Evolutionary conservation across 1,284 basidiomycete species (phyloP), one percentile per base, ranked within the genome.

Genomic region (Ganoderma boninense): DNA sequence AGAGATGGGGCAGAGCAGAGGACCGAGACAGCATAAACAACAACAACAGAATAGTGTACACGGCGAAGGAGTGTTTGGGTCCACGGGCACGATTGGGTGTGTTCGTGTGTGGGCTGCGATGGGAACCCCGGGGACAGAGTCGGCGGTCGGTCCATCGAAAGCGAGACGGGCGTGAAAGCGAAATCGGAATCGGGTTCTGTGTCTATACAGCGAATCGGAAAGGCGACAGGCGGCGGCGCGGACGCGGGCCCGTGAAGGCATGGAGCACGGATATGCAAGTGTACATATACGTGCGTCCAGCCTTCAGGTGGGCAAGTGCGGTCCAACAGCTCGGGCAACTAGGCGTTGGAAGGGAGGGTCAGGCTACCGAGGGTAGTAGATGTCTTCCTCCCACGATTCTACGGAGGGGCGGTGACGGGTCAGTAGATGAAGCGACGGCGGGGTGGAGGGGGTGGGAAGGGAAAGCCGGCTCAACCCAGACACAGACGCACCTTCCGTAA

Each of bases 401-500:
- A 72, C 49, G 62, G 64, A 65, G n/a, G 40, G 35, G 46, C 44
- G 18, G 26, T 59, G 42, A 52, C 29, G 46, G 35, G 56, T 66
- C 52, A 66, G 65, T 46, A 3, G 43, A 32, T 52, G 46, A 44
- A 52, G 59, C 1, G 56, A 32, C 23, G 49, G 40, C 54, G 23
- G 38, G 57, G 64, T 20, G 42, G 23, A 52, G 65, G 23, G 61
- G 18, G 66, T 40, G 54, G 14, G 62, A 46, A 64, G 71, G n/a
- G n/a, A n/a, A n/a, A 40, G 35, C 35, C 35, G 62, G 14, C 43
- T 2, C 43, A 23, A 44, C 16, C 40, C 42, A 35, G 49, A 59
- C 35, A 59, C 35, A 23, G 40, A 83, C 90, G 74, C 71, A 95
- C 93, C 90, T 89, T 95, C 94, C 16, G 93, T 95, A 73, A 95